Conservation (phyloP, 1,139 yeast species). For the Yamadazyma triangularis region DNA sequence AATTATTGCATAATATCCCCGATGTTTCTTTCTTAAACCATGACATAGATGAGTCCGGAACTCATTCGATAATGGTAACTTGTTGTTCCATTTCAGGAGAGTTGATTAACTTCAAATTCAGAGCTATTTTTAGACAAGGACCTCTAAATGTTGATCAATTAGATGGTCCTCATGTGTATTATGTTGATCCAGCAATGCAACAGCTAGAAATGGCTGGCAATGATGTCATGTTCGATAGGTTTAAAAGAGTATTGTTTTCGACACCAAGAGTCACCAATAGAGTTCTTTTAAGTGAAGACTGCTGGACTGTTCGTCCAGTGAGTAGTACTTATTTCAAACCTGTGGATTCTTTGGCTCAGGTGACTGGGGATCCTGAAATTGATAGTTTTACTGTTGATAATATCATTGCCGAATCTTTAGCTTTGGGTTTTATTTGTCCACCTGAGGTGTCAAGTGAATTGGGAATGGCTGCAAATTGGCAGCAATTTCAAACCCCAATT, state of each 20-base stretch:
- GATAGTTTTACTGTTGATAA: conserved; percentile 14
- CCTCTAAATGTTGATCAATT: conserved; percentile 15
- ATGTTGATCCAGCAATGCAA: conserved; percentile 28
- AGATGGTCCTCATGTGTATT: conserved; percentile 12
- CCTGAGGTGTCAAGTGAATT: conserved; percentile 37
- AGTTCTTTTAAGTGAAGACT: conserved; percentile 41
- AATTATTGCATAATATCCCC: conserved; percentile 56
- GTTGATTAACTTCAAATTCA: conserved; percentile 35
- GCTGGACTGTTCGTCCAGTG: conserved; percentile 52
- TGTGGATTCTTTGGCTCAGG: conserved; percentile 44
- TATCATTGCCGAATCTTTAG: conserved; percentile 25
- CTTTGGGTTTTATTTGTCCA: conserved; percentile 15
- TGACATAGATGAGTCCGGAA: conserved; percentile 12
- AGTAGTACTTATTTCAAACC: conserved; percentile 38
- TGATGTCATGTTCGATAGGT: conserved; percentile 10
- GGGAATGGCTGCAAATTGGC: conserved; percentile 43
- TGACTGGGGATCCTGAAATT: conserved; percentile 41
- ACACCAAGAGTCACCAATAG: conserved; percentile 23
- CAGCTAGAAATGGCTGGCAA: conserved; percentile 16
- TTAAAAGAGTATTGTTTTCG: conserved; percentile 20
- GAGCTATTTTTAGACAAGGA: conserved; percentile 21
- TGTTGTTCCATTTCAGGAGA: conserved; percentile 51
- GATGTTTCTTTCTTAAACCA: conserved; percentile 41
- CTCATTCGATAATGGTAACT: conserved; percentile 22
- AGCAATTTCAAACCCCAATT: conserved; percentile 31